Evolutionary conservation across 306 rosid genomes (phyloP).

Genomic region (Betula pendula): DNA sequence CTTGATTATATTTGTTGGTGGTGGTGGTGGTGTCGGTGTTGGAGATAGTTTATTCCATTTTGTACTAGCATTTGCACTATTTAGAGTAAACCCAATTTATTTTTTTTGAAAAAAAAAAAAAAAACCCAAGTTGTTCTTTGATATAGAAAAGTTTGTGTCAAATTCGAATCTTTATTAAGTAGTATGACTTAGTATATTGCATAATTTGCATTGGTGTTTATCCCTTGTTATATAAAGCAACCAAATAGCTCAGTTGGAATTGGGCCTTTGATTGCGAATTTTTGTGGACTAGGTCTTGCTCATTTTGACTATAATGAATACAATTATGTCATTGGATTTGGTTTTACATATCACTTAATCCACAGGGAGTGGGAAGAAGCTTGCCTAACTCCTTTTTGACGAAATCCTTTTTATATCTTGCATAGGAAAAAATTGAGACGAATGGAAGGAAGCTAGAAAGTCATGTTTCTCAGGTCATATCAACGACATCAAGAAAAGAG

Average conservation of each 20-base stretch:
- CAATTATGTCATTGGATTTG: conserved; percentile 2
- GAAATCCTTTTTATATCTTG: conserved; percentile 25
- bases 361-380: conserved; percentile 16
- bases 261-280: background rate
- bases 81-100: background rate
- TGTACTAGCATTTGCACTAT: background rate
- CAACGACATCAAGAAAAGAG: conserved; percentile 38
- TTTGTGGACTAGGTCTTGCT: background rate
- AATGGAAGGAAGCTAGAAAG: conserved; percentile 61
- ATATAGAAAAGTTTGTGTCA: background rate
- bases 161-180: background rate
- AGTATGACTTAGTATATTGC: background rate
- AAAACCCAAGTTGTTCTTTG: background rate
- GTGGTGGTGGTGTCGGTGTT: background rate
- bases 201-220: background rate
- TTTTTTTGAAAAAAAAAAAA: background rate
- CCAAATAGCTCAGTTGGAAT: background rate
- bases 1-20: background rate
- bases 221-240: background rate
- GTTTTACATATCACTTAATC: background rate
- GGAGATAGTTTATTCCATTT: background rate
- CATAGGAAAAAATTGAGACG: conserved; percentile 65
- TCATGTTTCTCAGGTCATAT: conserved; percentile 42
- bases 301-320: background rate
- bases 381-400: conserved; percentile 14